Conservation (phyloP, 495 filamentous ascomycete genomes). For the Aspergillus olivimuriae region DNA sequence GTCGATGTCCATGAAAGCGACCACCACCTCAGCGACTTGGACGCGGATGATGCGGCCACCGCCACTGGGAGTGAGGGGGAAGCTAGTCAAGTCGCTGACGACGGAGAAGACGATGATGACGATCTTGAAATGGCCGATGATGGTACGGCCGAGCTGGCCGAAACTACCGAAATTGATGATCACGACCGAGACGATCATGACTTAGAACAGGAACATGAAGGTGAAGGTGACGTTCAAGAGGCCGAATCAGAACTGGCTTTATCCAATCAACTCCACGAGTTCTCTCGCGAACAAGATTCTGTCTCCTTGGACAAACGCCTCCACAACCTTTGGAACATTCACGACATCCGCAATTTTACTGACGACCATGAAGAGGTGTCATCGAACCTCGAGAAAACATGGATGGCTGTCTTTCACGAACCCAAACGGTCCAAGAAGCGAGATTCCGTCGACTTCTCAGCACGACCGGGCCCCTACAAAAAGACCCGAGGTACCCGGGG, state of each 20-base stretch:
- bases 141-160: slow-evolving; percentile 17
- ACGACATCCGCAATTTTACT: slow-evolving; percentile 43
- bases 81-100: slow-evolving; percentile 9
- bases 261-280: slow-evolving; percentile 26
- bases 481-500: slow-evolving; percentile 24
- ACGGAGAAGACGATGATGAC: slow-evolving; percentile 15
- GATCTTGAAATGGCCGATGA: slow-evolving; percentile 13
- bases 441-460: slow-evolving; percentile 37
- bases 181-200: slow-evolving; percentile 19
- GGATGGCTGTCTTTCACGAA: slow-evolving; percentile 29
- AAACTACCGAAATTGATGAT: slow-evolving; percentile 14
- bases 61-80: neutral
- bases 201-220: slow-evolving; percentile 16
- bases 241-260: slow-evolving; percentile 17
- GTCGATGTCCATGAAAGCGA: neutral
- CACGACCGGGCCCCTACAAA: slow-evolving; percentile 40
- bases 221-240: slow-evolving; percentile 14
- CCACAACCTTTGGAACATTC: slow-evolving; percentile 51
- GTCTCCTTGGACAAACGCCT: slow-evolving; percentile 54
- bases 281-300: slow-evolving; percentile 37
- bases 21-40: neutral
- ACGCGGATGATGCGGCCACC: neutral
- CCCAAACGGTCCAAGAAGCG: slow-evolving; percentile 34
- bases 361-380: slow-evolving; percentile 29
- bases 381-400: slow-evolving; percentile 21